phyloP scores from a whole-genome alignment of 352 stramenopile genomes.

The Globisporangium polare region DNA sequence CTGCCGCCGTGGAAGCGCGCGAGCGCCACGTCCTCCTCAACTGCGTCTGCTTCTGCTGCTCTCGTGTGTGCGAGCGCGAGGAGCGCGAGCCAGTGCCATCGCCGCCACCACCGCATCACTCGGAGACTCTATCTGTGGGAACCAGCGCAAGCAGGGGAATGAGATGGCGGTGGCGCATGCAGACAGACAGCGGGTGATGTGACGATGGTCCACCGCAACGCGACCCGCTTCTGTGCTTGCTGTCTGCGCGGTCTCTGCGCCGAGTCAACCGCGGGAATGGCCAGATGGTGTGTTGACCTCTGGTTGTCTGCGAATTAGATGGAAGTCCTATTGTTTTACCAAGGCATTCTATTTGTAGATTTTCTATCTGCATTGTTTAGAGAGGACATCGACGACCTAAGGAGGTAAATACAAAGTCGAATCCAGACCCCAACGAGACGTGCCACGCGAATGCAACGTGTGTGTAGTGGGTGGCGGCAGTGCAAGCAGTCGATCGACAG shows the following conservation, averaged over 20 bases:
- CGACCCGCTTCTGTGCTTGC: not conserved
- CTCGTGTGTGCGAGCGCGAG: not conserved
- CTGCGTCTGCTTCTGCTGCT: not conserved
- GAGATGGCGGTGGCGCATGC: not conserved
- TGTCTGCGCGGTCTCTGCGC: not conserved
- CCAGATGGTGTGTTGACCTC: not conserved
- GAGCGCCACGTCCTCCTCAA: not conserved
- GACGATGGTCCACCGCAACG: not conserved
- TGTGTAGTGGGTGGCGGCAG: too few species aligned
- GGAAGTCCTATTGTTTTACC: too few species aligned
- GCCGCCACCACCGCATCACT: constrained; percentile 1
- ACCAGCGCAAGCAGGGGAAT: not conserved
- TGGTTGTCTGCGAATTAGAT: not conserved
- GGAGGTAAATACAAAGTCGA: not conserved
- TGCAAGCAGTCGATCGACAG: not conserved
- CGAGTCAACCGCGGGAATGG: not conserved
- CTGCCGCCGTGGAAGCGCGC: constrained; percentile 6
- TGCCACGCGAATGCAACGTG: not conserved
- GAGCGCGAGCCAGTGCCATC: not conserved
- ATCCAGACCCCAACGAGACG: too few species aligned
- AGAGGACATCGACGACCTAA: too few species aligned
- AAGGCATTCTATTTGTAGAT: too few species aligned
- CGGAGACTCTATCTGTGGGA: not conserved
- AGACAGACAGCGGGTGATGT: not conserved
- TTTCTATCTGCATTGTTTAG: too few species aligned